A percentile compares a stretch with the other conserved stretches of the same genome.
phyloP scores from a whole-genome alignment of 352 stramenopile species.

The Phytophthora hibernalis region DNA sequence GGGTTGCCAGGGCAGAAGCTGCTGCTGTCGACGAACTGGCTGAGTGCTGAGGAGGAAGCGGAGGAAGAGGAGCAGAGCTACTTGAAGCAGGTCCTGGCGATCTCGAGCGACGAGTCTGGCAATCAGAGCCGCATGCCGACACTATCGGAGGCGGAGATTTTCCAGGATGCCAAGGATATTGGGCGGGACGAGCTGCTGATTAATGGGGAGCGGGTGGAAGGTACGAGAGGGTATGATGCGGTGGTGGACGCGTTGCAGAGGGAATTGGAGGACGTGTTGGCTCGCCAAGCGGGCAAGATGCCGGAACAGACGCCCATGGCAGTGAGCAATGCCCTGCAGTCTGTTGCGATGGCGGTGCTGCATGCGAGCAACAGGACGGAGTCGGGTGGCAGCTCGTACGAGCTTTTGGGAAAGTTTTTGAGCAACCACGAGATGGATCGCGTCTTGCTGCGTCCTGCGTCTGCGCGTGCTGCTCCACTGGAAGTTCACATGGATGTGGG shows the following conservation, averaged over 20 bases:
- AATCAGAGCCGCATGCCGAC: constrained; percentile 22
- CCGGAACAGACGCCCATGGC: constrained; percentile 42
- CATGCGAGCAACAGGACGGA: constrained; percentile 84
- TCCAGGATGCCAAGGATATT: constrained; percentile 87
- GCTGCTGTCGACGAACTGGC: constrained; percentile 55
- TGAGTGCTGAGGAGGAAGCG: constrained; percentile 10
- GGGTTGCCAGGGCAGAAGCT: constrained; percentile 42
- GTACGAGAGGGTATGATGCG: constrained; percentile 64
- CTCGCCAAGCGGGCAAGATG: constrained; percentile 33
- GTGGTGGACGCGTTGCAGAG: constrained; percentile 57
- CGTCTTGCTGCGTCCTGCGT: constrained; percentile 72
- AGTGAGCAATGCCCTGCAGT: constrained; percentile 44
- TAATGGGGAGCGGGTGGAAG: constrained; percentile 56
- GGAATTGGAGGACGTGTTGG: constrained; percentile 51
- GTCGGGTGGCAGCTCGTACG: constrained; percentile 74
- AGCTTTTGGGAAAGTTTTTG: constrained; percentile 69
- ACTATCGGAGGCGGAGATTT: constrained; percentile 62
- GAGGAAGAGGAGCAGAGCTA: constrained; percentile 35
- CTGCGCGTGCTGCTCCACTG: constrained; percentile 64
- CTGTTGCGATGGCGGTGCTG: constrained; percentile 34
- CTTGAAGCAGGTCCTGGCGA: constrained; percentile 44
- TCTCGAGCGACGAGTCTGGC: constrained; percentile 11
- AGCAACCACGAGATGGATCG: constrained; percentile 59
- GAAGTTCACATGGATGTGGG: constrained; percentile 67
- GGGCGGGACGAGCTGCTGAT: constrained; percentile 77